Conservation (phyloP, 169 alveolate species). For the Cryptosporidium sp. region DNA sequence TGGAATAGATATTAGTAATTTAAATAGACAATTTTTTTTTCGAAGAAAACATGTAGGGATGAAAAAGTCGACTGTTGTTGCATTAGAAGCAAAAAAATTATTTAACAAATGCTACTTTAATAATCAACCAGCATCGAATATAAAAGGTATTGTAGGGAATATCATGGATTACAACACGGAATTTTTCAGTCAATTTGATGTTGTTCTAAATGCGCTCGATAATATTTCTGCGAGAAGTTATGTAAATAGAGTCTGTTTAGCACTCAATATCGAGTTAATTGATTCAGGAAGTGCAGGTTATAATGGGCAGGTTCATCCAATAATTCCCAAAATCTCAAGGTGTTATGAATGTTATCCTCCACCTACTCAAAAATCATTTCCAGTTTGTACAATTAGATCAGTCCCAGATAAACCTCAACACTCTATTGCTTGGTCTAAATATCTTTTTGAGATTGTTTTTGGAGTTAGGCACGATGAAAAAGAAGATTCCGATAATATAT, state of each 20-base stretch:
- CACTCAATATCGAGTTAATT: slow-evolving; percentile 90
- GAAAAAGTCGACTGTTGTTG: slow-evolving; percentile 90
- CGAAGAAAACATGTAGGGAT: slow-evolving; percentile 88
- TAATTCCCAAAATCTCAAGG: slow-evolving; percentile 87
- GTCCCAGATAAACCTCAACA: slow-evolving; percentile 99
- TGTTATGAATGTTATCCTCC: slow-evolving; percentile 94
- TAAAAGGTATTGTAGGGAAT: slow-evolving; percentile 86
- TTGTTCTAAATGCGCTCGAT: slow-evolving; percentile 95
- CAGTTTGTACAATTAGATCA: slow-evolving; percentile 98
- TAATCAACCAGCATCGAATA: slow-evolving; percentile 79
- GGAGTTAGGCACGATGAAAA: slow-evolving; percentile 78
- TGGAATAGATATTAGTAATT: slow-evolving; percentile 94
- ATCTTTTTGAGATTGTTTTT: slow-evolving; percentile 87
- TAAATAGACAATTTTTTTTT: slow-evolving; percentile 97
- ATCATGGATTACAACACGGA: slow-evolving; percentile 85
- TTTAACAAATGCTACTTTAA: slow-evolving; percentile 83
- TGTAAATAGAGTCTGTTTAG: slow-evolving; percentile 92
- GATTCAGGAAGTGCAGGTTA: slow-evolving; percentile 97
- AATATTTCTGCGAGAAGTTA: slow-evolving; percentile 94
- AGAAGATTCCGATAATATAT: slow-evolving; percentile 77
- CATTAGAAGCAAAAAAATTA: slow-evolving; percentile 81
- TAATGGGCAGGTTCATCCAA: slow-evolving; percentile 92
- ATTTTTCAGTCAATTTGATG: slow-evolving; percentile 88
- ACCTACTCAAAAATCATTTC: slow-evolving; percentile 90
- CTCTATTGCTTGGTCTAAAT: slow-evolving; percentile 97